Evolutionary conservation across 2,329 filamentous ascomycete species (phyloP).

Genomic region (Neonectria punicea): DNA sequence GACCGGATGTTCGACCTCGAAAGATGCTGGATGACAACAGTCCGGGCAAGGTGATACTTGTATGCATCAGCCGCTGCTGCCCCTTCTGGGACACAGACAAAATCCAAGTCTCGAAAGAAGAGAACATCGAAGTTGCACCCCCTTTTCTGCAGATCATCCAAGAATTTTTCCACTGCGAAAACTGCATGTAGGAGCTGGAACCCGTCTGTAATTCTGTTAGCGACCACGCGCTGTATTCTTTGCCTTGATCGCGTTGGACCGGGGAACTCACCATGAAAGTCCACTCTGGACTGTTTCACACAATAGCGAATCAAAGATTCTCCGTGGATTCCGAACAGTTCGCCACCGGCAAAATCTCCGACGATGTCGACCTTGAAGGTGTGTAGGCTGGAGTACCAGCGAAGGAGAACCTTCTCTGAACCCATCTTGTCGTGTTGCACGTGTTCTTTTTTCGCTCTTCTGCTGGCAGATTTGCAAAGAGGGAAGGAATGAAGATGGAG

Average conservation of each 20-base stretch:
- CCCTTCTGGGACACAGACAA: constrained; percentile 63
- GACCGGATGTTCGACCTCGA: constrained; percentile 16
- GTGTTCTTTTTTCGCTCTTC: neutral
- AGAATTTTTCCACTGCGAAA: constrained; percentile 74
- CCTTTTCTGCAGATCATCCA: constrained; percentile 67
- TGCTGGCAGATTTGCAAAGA: neutral
- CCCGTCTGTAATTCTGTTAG: constrained; percentile 55
- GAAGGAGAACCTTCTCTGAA: constrained; percentile 9
- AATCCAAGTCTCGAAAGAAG: constrained; percentile 70
- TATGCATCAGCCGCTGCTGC: constrained; percentile 25
- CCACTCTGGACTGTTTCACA: constrained; percentile 69
- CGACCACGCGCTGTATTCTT: neutral
- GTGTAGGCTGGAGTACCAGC: constrained; percentile 19
- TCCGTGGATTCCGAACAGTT: constrained; percentile 78
- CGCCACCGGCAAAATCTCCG: constrained; percentile 79
- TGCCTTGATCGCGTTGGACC: neutral
- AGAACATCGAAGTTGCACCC: constrained; percentile 77
- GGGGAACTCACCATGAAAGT: constrained; percentile 62
- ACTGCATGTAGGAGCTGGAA: constrained; percentile 78
- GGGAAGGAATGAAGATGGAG: neutral
- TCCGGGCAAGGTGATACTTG: constrained; percentile 71
- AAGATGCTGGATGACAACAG: constrained; percentile 73
- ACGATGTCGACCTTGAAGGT: constrained; percentile 67
- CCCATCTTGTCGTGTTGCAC: neutral
- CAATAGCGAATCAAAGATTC: constrained; percentile 76